Base-by-base conservation (phyloP, 2,329 filamentous ascomycete genomes). In the Akanthomyces dipterigenus region DNA sequence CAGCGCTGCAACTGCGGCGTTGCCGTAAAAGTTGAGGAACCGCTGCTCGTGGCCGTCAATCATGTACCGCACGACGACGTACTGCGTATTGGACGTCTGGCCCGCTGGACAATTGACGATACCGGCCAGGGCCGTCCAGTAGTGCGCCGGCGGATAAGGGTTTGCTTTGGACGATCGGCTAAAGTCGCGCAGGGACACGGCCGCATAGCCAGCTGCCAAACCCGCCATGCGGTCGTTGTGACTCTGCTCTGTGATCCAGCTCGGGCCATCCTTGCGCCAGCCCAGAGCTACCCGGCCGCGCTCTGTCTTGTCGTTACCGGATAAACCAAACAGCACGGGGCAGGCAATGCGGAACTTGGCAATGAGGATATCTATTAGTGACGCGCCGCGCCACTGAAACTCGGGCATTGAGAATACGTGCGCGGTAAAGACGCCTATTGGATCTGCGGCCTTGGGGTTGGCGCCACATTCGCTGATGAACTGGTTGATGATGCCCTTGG, bases 181-280 rank as follows among this genome's bases (percentile, higher is more conserved):
- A 70, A 96, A 96, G 71, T 96, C 91, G 53, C 93, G 87, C 9
- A 97, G 79, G 1, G 91, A 86, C 42, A 98, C 80, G 1, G 93
- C 86, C 0, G 92, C 90, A 70, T 89, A 99, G 0, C 93, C 93
- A 3, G 89, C 88, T 1, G 87, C 91, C 0, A 97, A 79, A 0
- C 92, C 93, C 4, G 85, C 87, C 88, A 96, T 93, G 63, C 89
- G 85, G 71, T 93, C 88, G 67, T 85, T 84, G 74, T 97, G 92
- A n/a, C 78, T 77, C 71, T 91, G 86, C 67, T 90, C 87, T 1
- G 80, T 76, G 63, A 89, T 79, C 78, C 83, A 93, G 7, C 76
- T 75, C 6, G 81, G 79, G 9, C 77, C 80, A 14, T 85, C 82
- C 65, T 80, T 84, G 73, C 80, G 82, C 91, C 91, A 96, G 0